phyloP scores from a whole-genome alignment of 2,329 filamentous ascomycete genomes.

The Penicillium sp. region DNA sequence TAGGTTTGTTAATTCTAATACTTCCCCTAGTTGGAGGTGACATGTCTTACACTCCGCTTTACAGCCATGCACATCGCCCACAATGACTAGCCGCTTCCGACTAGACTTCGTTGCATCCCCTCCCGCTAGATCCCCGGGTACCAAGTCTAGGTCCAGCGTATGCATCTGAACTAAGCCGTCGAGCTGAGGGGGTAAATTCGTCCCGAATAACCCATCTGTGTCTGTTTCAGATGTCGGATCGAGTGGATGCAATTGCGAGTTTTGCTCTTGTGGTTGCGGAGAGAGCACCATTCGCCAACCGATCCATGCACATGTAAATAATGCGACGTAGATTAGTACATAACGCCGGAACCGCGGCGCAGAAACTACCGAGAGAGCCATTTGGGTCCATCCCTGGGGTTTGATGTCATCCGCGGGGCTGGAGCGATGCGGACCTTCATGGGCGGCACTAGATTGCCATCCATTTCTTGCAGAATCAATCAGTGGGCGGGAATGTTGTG shows the following conservation, averaged over 20 bases:
- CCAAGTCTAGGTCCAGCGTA: conserved; percentile 47
- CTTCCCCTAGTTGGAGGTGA: background rate
- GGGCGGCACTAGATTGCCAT: conserved; percentile 32
- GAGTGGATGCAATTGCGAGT: conserved; percentile 30
- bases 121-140: conserved; percentile 39
- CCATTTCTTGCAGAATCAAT: conserved; percentile 41
- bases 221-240: conserved; percentile 29
- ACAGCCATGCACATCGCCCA: conserved; percentile 94
- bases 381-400: conserved; percentile 24
- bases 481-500: conserved; percentile 31
- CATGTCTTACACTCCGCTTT: conserved; percentile 57
- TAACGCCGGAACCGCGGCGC: conserved; percentile 45
- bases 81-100: conserved; percentile 66
- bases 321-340: conserved; percentile 33
- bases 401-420: conserved; percentile 16
- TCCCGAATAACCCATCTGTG: conserved; percentile 44
- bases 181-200: conserved; percentile 49
- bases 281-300: conserved; percentile 36
- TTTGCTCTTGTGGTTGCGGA: conserved; percentile 34
- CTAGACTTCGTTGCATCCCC: conserved; percentile 16
- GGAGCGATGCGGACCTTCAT: conserved; percentile 16
- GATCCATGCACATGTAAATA: conserved; percentile 32
- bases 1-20: background rate
- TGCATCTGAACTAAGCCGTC: conserved; percentile 51
- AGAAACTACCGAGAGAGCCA: conserved; percentile 32